These are phyloP conservation scores for Tetrastigma voinierianum DNA, from an alignment of 164 flowering plant genomes.

Conservation along the genomic window DNA sequence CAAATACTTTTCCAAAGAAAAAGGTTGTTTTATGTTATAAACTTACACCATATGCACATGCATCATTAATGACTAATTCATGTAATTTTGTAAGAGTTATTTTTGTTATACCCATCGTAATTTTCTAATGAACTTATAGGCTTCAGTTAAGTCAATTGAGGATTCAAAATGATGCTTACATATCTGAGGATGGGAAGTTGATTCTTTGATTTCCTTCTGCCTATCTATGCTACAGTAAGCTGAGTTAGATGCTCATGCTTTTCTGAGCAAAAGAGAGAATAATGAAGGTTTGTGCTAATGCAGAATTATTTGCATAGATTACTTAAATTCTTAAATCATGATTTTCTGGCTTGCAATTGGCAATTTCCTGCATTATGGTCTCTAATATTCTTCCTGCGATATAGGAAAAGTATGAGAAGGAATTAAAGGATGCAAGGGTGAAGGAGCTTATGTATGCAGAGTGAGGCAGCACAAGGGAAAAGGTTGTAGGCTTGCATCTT, in stretches of 20 bases:
- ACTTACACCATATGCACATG: neutral
- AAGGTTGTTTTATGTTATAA: conserved; percentile 29
- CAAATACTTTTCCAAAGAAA: conserved; percentile 23
- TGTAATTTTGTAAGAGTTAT: neutral
- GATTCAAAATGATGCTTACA: conserved; percentile 43
- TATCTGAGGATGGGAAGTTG: conserved; percentile 69
- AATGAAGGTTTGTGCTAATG: conserved; percentile 59
- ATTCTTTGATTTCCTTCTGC: conserved; percentile 84
- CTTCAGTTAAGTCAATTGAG: conserved; percentile 23
- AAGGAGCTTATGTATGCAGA: conserved; percentile 96
- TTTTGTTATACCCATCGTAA: too few species aligned
- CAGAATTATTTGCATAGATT: neutral
- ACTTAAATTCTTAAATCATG: neutral
- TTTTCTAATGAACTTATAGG: conserved; percentile 29
- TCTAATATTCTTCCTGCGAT: conserved; percentile 1
- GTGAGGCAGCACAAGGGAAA: conserved; percentile 84
- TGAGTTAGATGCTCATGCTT: conserved; percentile 71
- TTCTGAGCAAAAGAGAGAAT: conserved; percentile 71
- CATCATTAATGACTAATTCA: neutral
- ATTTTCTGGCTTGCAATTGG: neutral
- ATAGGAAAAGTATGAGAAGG: conserved; percentile 86
- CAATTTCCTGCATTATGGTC: neutral
- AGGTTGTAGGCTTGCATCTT: conserved; percentile 44
- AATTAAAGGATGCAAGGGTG: conserved; percentile 84
- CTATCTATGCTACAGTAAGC: conserved; percentile 94